Base-by-base conservation (phyloP, 169 alveolate species). In the Plasmodium fragile region DNA sequence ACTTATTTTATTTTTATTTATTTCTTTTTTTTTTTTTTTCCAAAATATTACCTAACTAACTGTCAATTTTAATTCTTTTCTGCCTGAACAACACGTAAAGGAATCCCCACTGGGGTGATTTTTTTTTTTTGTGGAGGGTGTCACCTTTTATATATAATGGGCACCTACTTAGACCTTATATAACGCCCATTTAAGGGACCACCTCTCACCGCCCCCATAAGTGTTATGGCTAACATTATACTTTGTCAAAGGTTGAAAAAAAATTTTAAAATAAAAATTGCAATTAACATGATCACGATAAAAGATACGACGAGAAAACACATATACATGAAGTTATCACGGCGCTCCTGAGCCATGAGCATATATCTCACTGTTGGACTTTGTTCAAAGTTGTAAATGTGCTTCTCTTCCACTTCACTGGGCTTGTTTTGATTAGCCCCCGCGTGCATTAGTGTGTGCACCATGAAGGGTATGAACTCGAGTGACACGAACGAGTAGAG, bases 191-290 rank as follows among this genome's bases (percentile, higher is more conserved):
- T 18, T 59, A 10, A 59, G 6, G 28, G 75, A 13, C 30, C 75
- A 59, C 75, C 16, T 22, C 13, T 59, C 36, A 18, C 75, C 22
- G 11, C 36, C 75, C 75, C 75, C 36, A n/a, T n/a, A n/a, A n/a
- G 5, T 59, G 6, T 59, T 16, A 8, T 59, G 36, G 4, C 55
- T 13, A 45, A 45, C 55, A 41, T 6, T 11, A 39, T 6, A 49
- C 59, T 10, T 13, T 39, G 41, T 85, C 79, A 85, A 32, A 85
- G 55, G 30, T 85, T 75, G 43, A 85, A 85, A 36, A 85, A 85
- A 85, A 73, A 85, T 34, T 85, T 85, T 36, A 85, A 85, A 73
- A 85, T 43, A 75, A 85, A 85, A 85, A 85, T 36, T 22, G 93
- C 77, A 1, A 75, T 41, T 52, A 85, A 71, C 22, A 85, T 52